phyloP scores from a whole-genome alignment of 208 protist species.

The Trypanosomatidae sp. region DNA sequence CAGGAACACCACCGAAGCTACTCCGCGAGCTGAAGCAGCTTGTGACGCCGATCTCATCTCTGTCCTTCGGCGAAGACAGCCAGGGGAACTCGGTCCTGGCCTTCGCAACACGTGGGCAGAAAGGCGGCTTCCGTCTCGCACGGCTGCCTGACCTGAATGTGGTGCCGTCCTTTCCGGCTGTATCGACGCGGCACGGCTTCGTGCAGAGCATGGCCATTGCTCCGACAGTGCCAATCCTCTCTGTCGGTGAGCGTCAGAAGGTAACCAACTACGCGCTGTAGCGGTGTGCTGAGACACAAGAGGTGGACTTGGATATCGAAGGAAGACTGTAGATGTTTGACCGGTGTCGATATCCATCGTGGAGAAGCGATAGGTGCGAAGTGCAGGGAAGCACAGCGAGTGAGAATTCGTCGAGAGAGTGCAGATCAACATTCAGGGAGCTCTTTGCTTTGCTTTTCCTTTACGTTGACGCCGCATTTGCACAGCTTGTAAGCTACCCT shows the following conservation, averaged over 20 bases:
- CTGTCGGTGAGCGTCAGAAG: constrained; percentile 82
- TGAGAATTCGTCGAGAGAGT: background rate
- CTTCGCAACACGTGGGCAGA: constrained; percentile 69
- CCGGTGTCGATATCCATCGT: background rate
- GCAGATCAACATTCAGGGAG: background rate
- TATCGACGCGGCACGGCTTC: constrained; percentile 68
- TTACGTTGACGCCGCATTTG: background rate
- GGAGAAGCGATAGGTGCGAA: background rate
- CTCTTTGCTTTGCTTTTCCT: background rate
- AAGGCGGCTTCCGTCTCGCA: constrained; percentile 79
- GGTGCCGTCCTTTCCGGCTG: constrained; percentile 76
- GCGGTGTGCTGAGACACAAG: background rate
- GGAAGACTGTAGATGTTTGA: background rate
- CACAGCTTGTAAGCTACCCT: background rate
- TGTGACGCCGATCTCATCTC: constrained; percentile 56
- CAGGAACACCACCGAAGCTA: constrained; percentile 12
- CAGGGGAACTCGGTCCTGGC: constrained; percentile 60
- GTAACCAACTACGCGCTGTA: constrained; percentile 87
- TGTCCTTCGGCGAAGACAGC: constrained; percentile 63
- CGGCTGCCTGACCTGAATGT: constrained; percentile 65
- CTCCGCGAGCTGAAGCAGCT: constrained; percentile 74
- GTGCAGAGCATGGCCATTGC: constrained; percentile 67
- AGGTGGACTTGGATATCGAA: background rate
- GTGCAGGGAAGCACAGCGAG: background rate
- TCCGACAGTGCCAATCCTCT: constrained; percentile 74